These are phyloP conservation scores for Didymosphaeria variabile DNA, from an alignment of 2,329 filamentous ascomycete genomes.

Conservation along the genomic window DNA sequence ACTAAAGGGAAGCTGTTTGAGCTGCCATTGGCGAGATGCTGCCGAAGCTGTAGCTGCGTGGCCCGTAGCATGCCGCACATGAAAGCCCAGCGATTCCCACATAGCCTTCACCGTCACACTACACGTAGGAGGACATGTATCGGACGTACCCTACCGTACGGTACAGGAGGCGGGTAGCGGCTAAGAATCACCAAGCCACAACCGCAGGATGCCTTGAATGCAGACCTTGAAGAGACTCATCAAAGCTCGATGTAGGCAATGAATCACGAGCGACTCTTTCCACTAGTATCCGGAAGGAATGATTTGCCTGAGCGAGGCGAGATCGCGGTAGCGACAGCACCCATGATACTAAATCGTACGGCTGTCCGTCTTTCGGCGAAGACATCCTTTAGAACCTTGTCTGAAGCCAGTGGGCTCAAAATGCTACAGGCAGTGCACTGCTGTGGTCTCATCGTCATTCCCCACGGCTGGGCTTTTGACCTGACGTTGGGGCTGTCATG, in stretches of 20 bases:
- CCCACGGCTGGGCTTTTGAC: slow-evolving; percentile 8
- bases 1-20: slow-evolving; percentile 5
- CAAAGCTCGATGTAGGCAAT: no score
- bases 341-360: slow-evolving; percentile 15
- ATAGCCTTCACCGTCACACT: slow-evolving; percentile 12
- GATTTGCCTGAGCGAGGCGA: neutral
- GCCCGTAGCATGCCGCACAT: slow-evolving; percentile 10
- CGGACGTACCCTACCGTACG: slow-evolving; percentile 14
- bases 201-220: neutral
- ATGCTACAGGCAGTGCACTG: slow-evolving; percentile 15
- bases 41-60: slow-evolving; percentile 10
- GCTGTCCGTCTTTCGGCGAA: slow-evolving; percentile 13
- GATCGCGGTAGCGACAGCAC: slow-evolving; percentile 5
- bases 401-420: slow-evolving; percentile 21
- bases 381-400: slow-evolving; percentile 12
- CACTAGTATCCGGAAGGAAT: neutral
- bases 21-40: slow-evolving; percentile 17
- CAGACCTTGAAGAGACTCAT: neutral
- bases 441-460: slow-evolving; percentile 3
- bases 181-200: slow-evolving; percentile 15
- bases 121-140: slow-evolving; percentile 23
- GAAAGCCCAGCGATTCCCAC: slow-evolving; percentile 1
- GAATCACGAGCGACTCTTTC: neutral
- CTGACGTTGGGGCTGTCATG: slow-evolving; percentile 15
- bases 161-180: slow-evolving; percentile 19